Percentiles rank a stretch among this genome's conserved stretches.
phyloP scores from a whole-genome alignment of 192 early-diverging fungal species.

The Coemansia asiatica region DNA sequence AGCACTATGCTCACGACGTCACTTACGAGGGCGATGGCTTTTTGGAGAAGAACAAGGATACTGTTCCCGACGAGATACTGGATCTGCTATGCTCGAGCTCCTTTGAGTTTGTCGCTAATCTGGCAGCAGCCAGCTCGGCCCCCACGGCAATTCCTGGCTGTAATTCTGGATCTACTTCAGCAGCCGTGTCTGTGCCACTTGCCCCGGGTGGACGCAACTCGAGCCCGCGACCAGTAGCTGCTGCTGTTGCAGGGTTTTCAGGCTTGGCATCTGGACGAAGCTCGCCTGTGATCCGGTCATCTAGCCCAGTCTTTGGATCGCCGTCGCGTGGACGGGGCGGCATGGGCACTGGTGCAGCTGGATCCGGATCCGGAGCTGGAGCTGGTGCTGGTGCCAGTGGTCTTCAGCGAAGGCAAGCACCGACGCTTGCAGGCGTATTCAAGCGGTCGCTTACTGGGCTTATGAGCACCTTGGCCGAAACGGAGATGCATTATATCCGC shows the following conservation, averaged over 20 bases:
- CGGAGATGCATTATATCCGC: conserved; percentile 94
- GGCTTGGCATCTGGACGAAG: conserved; percentile 17
- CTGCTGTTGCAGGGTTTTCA: not conserved
- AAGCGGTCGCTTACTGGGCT: conserved; percentile 79
- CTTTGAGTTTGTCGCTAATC: conserved; percentile 36
- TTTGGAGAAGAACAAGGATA: conserved; percentile 98
- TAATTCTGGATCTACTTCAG: not conserved
- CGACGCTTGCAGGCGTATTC: conserved; percentile 52
- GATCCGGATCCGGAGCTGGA: not conserved
- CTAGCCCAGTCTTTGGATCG: conserved; percentile 13
- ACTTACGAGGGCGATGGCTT: conserved; percentile 94
- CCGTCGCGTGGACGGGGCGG: conserved; percentile 9
- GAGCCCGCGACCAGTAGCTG: not conserved
- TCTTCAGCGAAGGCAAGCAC: conserved; percentile 42
- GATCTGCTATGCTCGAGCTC: conserved; percentile 47
- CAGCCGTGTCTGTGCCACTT: conserved; percentile 4
- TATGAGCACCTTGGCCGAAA: conserved; percentile 90
- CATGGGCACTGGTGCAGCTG: conserved; percentile 1
- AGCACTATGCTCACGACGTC: conserved; percentile 94
- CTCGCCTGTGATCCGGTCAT: conserved; percentile 18
- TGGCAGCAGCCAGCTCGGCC: conserved; percentile 14
- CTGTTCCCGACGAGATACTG: conserved; percentile 84
- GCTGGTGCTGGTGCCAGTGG: conserved; percentile 3
- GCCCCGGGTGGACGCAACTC: not conserved
- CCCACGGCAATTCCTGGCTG: not conserved